Evolutionary conservation across 176 grass and related monocot species (phyloP).

Genomic region (Luzula sylvatica): DNA sequence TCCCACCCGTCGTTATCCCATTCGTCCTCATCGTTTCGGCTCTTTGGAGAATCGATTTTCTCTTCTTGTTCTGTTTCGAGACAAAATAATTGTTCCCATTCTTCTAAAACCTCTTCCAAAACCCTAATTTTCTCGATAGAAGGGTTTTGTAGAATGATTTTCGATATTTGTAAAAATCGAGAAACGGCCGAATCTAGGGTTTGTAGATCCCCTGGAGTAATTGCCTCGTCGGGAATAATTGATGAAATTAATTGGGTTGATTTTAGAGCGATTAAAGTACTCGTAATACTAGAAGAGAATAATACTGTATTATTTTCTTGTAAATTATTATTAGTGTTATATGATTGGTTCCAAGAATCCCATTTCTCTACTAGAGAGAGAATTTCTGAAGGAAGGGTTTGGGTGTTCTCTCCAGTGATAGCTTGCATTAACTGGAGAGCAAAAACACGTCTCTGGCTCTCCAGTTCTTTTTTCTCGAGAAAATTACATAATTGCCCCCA

Average conservation of each 20-base stretch:
- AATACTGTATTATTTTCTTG: conserved; percentile 10
- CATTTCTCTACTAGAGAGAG: conserved; percentile 73
- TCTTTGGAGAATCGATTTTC: conserved; percentile 56
- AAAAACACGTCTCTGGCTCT: conserved; percentile 57
- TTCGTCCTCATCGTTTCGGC: conserved; percentile 22
- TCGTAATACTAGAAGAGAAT: conserved; percentile 50
- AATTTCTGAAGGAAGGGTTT: conserved; percentile 63
- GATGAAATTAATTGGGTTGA: conserved; percentile 54
- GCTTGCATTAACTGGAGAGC: conserved; percentile 81
- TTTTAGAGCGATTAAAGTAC: conserved; percentile 70
- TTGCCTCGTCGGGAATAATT: conserved; percentile 48
- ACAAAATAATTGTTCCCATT: conserved; percentile 90
- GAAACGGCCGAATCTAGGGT: conserved; percentile 68
- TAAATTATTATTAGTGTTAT: background rate
- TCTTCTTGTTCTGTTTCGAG: conserved; percentile 31
- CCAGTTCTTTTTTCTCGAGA: conserved; percentile 70
- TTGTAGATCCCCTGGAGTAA: conserved; percentile 46
- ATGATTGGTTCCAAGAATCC: conserved; percentile 81
- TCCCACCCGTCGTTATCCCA: conserved; percentile 89
- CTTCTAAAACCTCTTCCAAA: conserved; percentile 70
- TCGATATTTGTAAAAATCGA: conserved; percentile 70
- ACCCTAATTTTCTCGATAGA: conserved; percentile 39
- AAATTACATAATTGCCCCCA: conserved; percentile 65
- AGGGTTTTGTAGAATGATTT: conserved; percentile 29
- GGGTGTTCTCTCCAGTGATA: conserved; percentile 68